phyloP scores from a whole-genome alignment of 331 rosid species.

The Phaseolus coccineus region DNA sequence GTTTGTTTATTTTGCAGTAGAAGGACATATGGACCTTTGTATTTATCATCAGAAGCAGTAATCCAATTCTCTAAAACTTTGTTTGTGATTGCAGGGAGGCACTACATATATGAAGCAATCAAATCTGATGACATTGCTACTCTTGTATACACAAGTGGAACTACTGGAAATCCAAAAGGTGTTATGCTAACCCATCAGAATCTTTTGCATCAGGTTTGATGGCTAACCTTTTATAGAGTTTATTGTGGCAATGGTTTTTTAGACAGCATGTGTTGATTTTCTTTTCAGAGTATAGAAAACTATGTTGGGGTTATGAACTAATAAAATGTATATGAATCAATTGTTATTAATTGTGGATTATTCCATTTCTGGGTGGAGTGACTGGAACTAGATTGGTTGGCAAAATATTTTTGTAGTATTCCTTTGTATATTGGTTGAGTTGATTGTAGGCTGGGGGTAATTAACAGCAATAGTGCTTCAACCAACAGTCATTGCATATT shows the following conservation, averaged over 20 bases:
- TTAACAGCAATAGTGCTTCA: not conserved
- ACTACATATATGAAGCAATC: conserved; percentile 67
- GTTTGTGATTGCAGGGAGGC: conserved; percentile 61
- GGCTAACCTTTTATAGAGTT: conserved; percentile 30
- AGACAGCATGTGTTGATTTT: conserved; percentile 5
- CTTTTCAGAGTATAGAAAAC: conserved; percentile 13
- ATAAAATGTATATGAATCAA: conserved; percentile 2
- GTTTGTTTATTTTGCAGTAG: conserved; percentile 20
- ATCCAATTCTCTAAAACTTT: conserved; percentile 37
- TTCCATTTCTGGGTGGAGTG: conserved; percentile 31
- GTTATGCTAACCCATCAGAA: conserved; percentile 93
- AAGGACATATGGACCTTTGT: conserved; percentile 22
- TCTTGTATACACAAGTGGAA: conserved; percentile 91
- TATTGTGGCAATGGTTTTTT: conserved; percentile 29
- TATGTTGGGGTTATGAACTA: conserved; percentile 16
- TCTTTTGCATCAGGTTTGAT: conserved; percentile 91
- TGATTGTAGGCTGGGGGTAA: conserved; percentile 15
- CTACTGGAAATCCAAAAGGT: conserved; percentile 96
- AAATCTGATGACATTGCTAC: conserved; percentile 83
- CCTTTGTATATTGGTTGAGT: conserved; percentile 12
- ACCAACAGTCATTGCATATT: not conserved
- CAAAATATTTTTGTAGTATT: conserved; percentile 7
- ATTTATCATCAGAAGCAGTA: conserved; percentile 27
- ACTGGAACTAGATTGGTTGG: conserved; percentile 2
- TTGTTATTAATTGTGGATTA: not conserved